phyloP scores from a whole-genome alignment of 495 filamentous ascomycete genomes.

The Tuber calosporum region DNA sequence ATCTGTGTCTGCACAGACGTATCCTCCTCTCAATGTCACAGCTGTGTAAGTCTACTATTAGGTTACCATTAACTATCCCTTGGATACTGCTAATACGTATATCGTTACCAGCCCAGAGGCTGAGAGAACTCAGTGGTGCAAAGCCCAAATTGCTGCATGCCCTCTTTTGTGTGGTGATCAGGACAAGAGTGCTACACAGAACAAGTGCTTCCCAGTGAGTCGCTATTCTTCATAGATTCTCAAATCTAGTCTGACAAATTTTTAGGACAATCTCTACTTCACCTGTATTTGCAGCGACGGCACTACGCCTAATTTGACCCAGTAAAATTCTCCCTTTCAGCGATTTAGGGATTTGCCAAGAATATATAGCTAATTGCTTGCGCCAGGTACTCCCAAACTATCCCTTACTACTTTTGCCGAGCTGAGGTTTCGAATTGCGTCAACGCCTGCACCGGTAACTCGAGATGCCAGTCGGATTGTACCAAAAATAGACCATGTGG shows the following conservation, averaged over 20 bases:
- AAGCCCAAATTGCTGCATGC: conserved; percentile 51
- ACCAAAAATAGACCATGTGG: conserved; percentile 56
- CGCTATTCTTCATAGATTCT: conserved; percentile 4
- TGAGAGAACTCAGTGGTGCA: conserved; percentile 49
- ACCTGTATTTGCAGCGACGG: conserved; percentile 28
- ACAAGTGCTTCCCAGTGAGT: conserved; percentile 38
- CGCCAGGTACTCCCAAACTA: conserved; percentile 59
- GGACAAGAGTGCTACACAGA: conserved; percentile 13
- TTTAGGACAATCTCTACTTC: conserved; percentile 19
- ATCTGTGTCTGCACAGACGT: conserved; percentile 27
- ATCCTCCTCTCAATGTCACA: conserved; percentile 22
- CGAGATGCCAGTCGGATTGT: conserved; percentile 51
- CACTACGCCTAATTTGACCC: conserved; percentile 28
- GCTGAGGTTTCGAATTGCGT: conserved; percentile 55
- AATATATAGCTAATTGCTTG: background rate
- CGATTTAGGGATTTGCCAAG: background rate
- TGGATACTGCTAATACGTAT: background rate
- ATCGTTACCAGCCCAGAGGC: background rate
- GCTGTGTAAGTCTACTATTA: conserved; percentile 22
- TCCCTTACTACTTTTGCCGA: conserved; percentile 64
- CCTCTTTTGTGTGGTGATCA: conserved; percentile 59
- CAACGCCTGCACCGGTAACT: conserved; percentile 48
- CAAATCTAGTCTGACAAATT: conserved; percentile 7
- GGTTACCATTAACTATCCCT: background rate
- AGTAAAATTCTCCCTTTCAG: conserved; percentile 20